Evolutionary conservation across 352 stramenopile genomes (phyloP), one percentile per base, ranked within the genome.

Genomic region (Phytophthora pistaciae): DNA sequence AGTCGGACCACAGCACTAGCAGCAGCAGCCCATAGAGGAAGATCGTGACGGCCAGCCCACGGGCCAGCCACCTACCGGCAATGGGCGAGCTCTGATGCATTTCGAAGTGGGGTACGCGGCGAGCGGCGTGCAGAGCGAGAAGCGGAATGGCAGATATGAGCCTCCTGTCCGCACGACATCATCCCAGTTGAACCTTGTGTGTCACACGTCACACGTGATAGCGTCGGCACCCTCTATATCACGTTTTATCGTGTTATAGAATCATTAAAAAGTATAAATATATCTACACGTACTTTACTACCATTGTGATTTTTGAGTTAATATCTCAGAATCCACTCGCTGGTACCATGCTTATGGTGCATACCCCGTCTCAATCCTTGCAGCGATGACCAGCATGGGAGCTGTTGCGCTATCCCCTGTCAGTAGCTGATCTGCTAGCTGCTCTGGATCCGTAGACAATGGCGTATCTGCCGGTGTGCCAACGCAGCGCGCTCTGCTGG

Each of bases 121-220:
- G 7, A 11, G 42, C 11, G 38, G 11, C 38, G 18, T 31, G 38
- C 16, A 55, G 16, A 11, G 52, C 40, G 5, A 73, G 42, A 73
- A 59, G 14, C 42, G 42, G 67, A 74, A 70, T 74, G 67, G 56
- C 23, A 5, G 25, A 44, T 18, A 44, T 44, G 38, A 10, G 38
- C 10, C 38, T n/a, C 38, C 38, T 44, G 38, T 44, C 42, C 42
- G 42, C 42, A 21, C 42, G 16, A 20, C 42, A 36, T 18, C 42
- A 36, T 18, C 42, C 42, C 18, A 49, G 42, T 53, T 53, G 46
- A 53, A 53, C 46, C 46, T 53, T 11, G 46, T 18, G 46, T 27
- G 46, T 53, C 46, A 53, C 46, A 53, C 55, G 65, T 68, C 59
- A 56, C 56, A 70, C 64, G n/a, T 70, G 63, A 70, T 70, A 64